These are phyloP conservation scores for Scheffersomyces stipitis DNA, from an alignment of 805 yeast genomes.

Conservation along the genomic window DNA sequence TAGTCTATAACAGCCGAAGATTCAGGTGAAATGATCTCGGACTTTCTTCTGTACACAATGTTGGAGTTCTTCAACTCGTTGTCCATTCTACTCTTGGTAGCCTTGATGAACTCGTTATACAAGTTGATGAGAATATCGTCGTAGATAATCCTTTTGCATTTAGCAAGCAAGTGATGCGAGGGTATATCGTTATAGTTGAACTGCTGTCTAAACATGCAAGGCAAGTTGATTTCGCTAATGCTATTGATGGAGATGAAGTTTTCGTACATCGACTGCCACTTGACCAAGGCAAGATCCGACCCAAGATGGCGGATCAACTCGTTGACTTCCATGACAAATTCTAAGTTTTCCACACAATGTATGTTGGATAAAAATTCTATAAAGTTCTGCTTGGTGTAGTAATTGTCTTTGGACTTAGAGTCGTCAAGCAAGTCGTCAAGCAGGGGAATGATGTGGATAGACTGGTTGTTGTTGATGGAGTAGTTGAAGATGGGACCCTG, in stretches of 20 bases:
- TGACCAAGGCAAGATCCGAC: not conserved
- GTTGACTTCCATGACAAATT: constrained; percentile 28
- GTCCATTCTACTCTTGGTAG: constrained; percentile 11
- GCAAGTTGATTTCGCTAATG: constrained; percentile 34
- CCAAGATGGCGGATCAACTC: constrained; percentile 7
- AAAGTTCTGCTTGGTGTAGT: constrained; percentile 19
- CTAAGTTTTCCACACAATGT: constrained; percentile 40
- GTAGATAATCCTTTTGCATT: constrained; percentile 19
- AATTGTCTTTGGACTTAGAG: constrained; percentile 1
- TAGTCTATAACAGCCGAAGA: not conserved
- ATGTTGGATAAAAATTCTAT: constrained; percentile 22
- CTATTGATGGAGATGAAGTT: constrained; percentile 28
- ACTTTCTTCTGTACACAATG: constrained; percentile 14
- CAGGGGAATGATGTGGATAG: constrained; percentile 14
- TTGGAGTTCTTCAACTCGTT: constrained; percentile 1
- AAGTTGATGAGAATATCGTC: constrained; percentile 29
- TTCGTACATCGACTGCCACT: constrained; percentile 28
- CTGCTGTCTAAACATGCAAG: constrained; percentile 20
- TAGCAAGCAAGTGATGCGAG: constrained; percentile 6
- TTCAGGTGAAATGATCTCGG: constrained; percentile 22
- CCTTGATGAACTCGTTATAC: constrained; percentile 31
- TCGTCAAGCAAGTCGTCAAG: constrained; percentile 18
- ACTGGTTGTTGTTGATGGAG: constrained; percentile 5
- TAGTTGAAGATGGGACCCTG: constrained; percentile 7
- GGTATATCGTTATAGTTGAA: constrained; percentile 23